Evolutionary conservation across 495 filamentous ascomycete species (phyloP).

Genomic region (Xylaria telfairii): DNA sequence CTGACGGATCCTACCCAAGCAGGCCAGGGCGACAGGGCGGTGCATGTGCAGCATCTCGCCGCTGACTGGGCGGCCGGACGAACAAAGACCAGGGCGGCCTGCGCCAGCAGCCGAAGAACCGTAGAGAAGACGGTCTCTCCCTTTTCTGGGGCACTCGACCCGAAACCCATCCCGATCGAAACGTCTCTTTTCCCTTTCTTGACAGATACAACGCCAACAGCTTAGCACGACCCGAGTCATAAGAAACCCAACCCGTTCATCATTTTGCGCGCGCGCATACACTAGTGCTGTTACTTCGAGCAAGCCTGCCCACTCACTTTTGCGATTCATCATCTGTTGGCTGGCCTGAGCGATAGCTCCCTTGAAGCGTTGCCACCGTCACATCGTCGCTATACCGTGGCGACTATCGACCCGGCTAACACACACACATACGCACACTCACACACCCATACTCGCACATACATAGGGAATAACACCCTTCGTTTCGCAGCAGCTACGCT

Average conservation of each 20-base stretch:
- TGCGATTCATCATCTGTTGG: constrained; percentile 18
- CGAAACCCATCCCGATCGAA: constrained; percentile 14
- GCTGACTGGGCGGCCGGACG: constrained; percentile 21
- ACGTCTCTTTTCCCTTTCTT: constrained; percentile 22
- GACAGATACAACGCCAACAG: constrained; percentile 13
- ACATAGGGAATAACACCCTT: constrained; percentile 1
- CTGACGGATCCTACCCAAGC: constrained; percentile 21
- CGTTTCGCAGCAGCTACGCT: background rate
- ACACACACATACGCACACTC: background rate
- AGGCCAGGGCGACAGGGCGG: constrained; percentile 15
- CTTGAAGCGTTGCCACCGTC: constrained; percentile 5
- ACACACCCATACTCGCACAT: background rate
- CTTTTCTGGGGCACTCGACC: constrained; percentile 15
- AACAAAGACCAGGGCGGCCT: constrained; percentile 23
- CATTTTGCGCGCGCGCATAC: constrained; percentile 6
- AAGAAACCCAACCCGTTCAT: background rate
- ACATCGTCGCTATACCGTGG: background rate
- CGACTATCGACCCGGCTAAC: background rate
- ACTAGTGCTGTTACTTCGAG: constrained; percentile 10
- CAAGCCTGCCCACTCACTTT: constrained; percentile 10
- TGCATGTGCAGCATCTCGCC: constrained; percentile 20
- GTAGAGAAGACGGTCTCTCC: constrained; percentile 18
- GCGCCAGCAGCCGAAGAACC: constrained; percentile 24
- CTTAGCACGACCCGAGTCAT: background rate
- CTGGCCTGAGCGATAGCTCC: background rate